A percentile compares a stretch with the other conserved stretches of the same genome.
Evolutionary conservation across 202 grass and related monocot genomes (phyloP).

Genomic region (Elaeis oleifera): DNA sequence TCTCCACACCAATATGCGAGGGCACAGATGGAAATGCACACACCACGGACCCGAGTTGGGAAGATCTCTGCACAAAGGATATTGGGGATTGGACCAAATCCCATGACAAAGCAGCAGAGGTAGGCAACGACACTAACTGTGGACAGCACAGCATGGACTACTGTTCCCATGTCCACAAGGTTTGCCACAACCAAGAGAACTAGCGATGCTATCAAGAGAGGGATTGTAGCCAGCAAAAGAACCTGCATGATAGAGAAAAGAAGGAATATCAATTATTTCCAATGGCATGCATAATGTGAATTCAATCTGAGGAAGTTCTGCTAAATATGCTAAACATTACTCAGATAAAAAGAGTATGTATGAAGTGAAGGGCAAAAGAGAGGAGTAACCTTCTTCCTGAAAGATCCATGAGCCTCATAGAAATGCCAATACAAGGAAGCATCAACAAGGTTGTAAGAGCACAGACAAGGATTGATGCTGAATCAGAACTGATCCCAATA

Average conservation of each 20-base stretch:
- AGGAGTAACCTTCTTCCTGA: constrained; percentile 66
- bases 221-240: constrained; percentile 60
- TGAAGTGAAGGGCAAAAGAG: background rate
- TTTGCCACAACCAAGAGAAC: constrained; percentile 55
- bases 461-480: constrained; percentile 70
- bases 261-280: too few species aligned
- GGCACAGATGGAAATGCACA: constrained; percentile 81
- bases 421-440: constrained; percentile 74
- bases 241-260: constrained; percentile 30
- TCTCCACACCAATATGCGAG: constrained; percentile 66
- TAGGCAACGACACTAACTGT: constrained; percentile 60
- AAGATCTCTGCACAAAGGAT: constrained; percentile 77
- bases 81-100: constrained; percentile 71
- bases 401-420: constrained; percentile 82
- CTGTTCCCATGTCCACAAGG: constrained; percentile 41
- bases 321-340: constrained; percentile 6
- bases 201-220: constrained; percentile 51
- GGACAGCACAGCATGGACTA: constrained; percentile 54
- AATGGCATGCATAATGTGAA: too few species aligned
- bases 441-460: constrained; percentile 68
- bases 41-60: constrained; percentile 69
- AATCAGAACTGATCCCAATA: constrained; percentile 54
- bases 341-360: background rate
- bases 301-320: background rate
- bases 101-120: constrained; percentile 74